Conservation (phyloP, 495 filamentous ascomycete genomes). For the Trichocladium uniseriatum region DNA sequence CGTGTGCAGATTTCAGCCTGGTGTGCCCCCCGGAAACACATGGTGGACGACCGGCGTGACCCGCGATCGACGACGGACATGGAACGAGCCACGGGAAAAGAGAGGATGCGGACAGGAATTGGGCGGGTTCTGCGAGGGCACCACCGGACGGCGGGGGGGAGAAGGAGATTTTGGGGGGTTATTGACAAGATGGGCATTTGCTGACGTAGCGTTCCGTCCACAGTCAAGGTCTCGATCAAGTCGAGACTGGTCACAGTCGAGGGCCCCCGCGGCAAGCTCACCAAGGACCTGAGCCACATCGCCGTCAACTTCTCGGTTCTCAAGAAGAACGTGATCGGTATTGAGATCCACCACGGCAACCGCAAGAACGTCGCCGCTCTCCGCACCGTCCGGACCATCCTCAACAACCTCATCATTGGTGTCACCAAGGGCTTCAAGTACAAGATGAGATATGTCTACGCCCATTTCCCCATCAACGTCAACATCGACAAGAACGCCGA, state of each 20-base stretch:
- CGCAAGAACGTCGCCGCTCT: slow-evolving; percentile 97
- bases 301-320: slow-evolving; percentile 88
- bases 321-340: slow-evolving; percentile 72
- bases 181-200: slow-evolving; percentile 21
- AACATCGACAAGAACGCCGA: slow-evolving; percentile 95
- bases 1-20: slow-evolving; percentile 37
- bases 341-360: slow-evolving; percentile 93
- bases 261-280: slow-evolving; percentile 90
- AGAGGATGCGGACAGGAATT: slow-evolving; percentile 1
- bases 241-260: slow-evolving; percentile 91
- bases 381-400: slow-evolving; percentile 91
- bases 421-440: slow-evolving; percentile 99
- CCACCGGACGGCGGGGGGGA: too few species aligned
- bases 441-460: slow-evolving; percentile 99
- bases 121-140: background rate
- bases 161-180: background rate
- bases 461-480: slow-evolving; percentile 99
- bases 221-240: slow-evolving; percentile 95
- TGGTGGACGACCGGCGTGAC: slow-evolving; percentile 5
- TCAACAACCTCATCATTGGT: slow-evolving; percentile 96
- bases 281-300: slow-evolving; percentile 91
- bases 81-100: background rate
- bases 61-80: slow-evolving; percentile 12
- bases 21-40: background rate
- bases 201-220: slow-evolving; percentile 32